These are phyloP conservation scores for Arachis monticola DNA, from an alignment of 331 rosid species.

Conservation along the genomic window DNA sequence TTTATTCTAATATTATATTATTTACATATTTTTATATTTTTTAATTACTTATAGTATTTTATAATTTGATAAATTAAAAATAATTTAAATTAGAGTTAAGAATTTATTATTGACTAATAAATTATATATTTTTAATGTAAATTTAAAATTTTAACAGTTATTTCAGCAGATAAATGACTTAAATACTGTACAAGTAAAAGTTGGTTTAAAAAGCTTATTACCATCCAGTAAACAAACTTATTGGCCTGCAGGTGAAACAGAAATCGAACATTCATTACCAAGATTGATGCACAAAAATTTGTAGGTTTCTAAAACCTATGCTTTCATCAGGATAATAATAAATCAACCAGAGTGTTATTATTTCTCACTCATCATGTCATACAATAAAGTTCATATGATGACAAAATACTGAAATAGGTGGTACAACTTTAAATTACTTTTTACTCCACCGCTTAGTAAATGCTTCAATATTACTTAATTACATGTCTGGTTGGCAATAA, in stretches of 20 bases:
- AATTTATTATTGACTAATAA: too few species aligned
- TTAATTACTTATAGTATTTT: too few species aligned
- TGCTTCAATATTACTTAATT: background rate
- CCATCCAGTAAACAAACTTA: background rate
- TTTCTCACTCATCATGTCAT: slow-evolving; percentile 11
- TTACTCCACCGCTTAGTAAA: background rate
- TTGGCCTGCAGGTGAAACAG: slow-evolving; percentile 8
- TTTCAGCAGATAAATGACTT: too few species aligned
- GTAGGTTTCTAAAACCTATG: background rate
- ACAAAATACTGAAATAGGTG: background rate
- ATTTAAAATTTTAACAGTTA: too few species aligned
- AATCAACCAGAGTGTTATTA: slow-evolving; percentile 4
- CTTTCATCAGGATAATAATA: background rate
- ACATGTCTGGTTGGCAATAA: slow-evolving; percentile 5
- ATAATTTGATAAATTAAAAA: too few species aligned
- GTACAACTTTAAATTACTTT: background rate
- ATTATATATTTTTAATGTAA: too few species aligned
- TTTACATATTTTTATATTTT: too few species aligned
- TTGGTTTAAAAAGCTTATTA: background rate
- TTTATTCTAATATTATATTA: too few species aligned
- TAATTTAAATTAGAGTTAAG: too few species aligned
- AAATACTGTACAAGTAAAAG: too few species aligned
- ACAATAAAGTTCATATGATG: slow-evolving; percentile 11
- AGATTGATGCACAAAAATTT: background rate
- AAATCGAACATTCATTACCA: background rate